Evolutionary conservation across 495 filamentous ascomycete species (phyloP), one percentile per base, ranked within the genome.

Genomic region (Xylaria venustula): DNA sequence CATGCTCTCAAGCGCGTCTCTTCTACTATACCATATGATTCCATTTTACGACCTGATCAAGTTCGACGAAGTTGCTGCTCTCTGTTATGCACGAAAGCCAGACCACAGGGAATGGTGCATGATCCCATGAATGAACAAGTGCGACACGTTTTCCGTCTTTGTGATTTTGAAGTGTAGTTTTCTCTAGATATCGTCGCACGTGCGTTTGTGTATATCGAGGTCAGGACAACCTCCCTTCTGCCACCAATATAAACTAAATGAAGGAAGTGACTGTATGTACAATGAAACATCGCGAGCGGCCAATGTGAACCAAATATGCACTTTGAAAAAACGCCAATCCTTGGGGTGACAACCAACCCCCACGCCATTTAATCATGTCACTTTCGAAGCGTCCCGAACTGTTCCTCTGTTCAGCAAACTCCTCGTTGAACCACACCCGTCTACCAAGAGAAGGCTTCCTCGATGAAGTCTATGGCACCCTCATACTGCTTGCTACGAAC

Each of bases 371-470:
- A n/a, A n/a, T n/a, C n/a, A n/a, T n/a, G n/a, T n/a, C n/a, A n/a
- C n/a, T n/a, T n/a, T n/a, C n/a, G n/a, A n/a, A n/a, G n/a, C n/a
- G n/a, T n/a, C n/a, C n/a, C n/a, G n/a, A n/a, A n/a, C n/a, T n/a
- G n/a, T n/a, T n/a, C n/a, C n/a, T n/a, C n/a, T n/a, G n/a, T n/a
- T n/a, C n/a, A n/a, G n/a, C n/a, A n/a, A 62, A 32, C 32, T 20
- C 53, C 14, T 25, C 32, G 47, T 26, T 42, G 40, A 20, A 32
- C 28, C 19, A n/a, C n/a, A n/a, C n/a, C n/a, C 37, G 37, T 40
- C 26, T 81, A 90, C 89, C 89, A 93, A 14, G 89, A 93, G 76
- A 98, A 98, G 45, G 91, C 90, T 78, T 98, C 94, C 72, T 98
- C 94, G 22, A 93, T 81, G 74, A 98, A 97, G 72, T 97, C 92